phyloP scores from a whole-genome alignment of 1,284 basidiomycete genomes.

The Irpex rosettiformis region DNA sequence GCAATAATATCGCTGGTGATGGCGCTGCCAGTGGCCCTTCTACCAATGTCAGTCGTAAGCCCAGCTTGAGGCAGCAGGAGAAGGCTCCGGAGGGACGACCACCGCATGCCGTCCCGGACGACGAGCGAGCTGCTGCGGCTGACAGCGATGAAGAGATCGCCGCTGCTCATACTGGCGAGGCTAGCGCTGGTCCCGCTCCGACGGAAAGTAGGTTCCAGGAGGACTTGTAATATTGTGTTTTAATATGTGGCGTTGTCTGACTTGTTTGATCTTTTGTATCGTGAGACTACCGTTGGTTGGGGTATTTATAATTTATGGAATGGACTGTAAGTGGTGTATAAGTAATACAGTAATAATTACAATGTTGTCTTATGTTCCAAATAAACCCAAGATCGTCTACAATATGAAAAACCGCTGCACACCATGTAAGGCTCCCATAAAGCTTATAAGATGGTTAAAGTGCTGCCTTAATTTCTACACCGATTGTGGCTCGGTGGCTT shows the following conservation, averaged over 20 bases:
- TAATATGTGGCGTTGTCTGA: neutral
- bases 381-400: no score
- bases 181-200: conserved; percentile 32
- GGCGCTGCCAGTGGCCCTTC: conserved; percentile 23
- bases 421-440: no score
- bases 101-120: conserved; percentile 30
- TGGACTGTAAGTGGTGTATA: no score
- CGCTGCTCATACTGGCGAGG: conserved; percentile 18
- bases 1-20: conserved; percentile 13
- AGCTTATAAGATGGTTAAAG: no score
- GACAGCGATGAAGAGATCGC: conserved; percentile 10
- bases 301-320: no score
- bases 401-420: no score
- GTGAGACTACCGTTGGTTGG: neutral
- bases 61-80: conserved; percentile 63
- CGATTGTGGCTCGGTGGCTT: neutral
- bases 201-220: conserved; percentile 41
- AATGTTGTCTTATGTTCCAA: no score
- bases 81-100: conserved; percentile 61
- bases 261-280: neutral
- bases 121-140: conserved; percentile 15
- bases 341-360: no score
- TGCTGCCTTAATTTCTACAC: no score
- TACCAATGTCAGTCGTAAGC: conserved; percentile 37
- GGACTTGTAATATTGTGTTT: conserved; percentile 19